Base-by-base conservation (phyloP, 2,329 filamentous ascomycete genomes). In the Pestalotiopsis sp. region DNA sequence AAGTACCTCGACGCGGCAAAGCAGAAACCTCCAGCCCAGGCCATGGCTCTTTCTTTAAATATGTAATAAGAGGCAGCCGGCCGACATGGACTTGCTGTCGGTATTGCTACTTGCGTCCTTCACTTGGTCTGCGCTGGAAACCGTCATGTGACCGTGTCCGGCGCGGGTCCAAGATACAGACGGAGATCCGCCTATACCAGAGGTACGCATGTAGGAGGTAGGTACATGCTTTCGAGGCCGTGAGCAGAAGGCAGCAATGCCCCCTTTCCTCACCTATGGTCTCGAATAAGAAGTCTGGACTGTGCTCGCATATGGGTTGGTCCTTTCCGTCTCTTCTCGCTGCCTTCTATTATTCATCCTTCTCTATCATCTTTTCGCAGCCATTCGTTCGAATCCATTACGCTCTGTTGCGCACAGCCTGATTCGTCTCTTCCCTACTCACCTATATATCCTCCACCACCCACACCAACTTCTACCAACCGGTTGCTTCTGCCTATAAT, bases 221-320 rank as follows among this genome's bases (percentile, higher is more conserved):
- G 31, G 31, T 39, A 52, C 45, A 52, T 52, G 45, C 20, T 52
- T 52, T 52, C 7, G 45, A 52, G 45, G 17, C 14, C 45, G 27
- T 45, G 68, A 58, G 65, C 31, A 38, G 68, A 69, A 69, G 65
- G 68, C 68, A 69, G 68, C 68, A 69, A 56, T 67, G 58, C 68
- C 65, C 68, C 64, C 61, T 69, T 58, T 65, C 62, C 61, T 36
- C 20, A 36, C n/a, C 20, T 49, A 31, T 31, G 36, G 58, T 69
- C 45, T 52, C 59, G 61, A 59, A 67, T 59, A 69, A 62, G 49
- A 66, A 52, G 45, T 61, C 57, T 9, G n/a, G 41, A 20, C 27
- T 52, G 45, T 52, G 61, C 36, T 67, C 61, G 68, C 27, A 63
- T 58, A 64, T 69, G 68, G 58, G 59, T 64, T 67, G 61, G 61